These are phyloP conservation scores for Isabelozyma rhagii DNA, from an alignment of 805 yeast species.

Conservation along the genomic window DNA sequence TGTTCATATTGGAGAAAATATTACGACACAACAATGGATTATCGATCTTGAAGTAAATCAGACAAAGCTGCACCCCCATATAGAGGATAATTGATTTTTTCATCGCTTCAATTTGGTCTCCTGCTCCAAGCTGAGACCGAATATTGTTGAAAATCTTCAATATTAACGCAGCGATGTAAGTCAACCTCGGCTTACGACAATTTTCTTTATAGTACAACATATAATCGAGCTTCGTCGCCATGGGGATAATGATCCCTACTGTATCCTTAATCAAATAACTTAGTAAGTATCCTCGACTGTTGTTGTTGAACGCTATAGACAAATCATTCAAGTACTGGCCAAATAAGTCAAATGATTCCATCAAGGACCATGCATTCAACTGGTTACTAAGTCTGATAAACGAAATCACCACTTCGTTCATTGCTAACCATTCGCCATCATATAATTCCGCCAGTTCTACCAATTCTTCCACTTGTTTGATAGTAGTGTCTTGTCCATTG, in stretches of 20 bases:
- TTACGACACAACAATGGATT: conserved; percentile 60
- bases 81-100: conserved; percentile 52
- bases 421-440: conserved; percentile 43
- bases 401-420: conserved; percentile 41
- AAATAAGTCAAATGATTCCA: conserved; percentile 54
- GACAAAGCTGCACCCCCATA: conserved; percentile 53
- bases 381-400: conserved; percentile 49
- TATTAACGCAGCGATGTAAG: conserved; percentile 51
- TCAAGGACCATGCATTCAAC: conserved; percentile 49
- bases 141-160: conserved; percentile 60
- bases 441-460: conserved; percentile 21
- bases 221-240: conserved; percentile 38
- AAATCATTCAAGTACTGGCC: conserved; percentile 46
- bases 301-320: conserved; percentile 48
- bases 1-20: conserved; percentile 59
- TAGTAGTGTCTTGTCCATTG: conserved; percentile 10
- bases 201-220: conserved; percentile 42
- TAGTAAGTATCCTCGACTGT: conserved; percentile 35
- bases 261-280: conserved; percentile 33
- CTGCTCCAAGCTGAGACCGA: conserved; percentile 43
- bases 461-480: conserved; percentile 10
- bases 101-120: conserved; percentile 31
- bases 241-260: conserved; percentile 39
- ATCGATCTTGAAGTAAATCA: conserved; percentile 51
- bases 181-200: conserved; percentile 41